Base-by-base conservation (phyloP, 2,329 filamentous ascomycete genomes). In the Ascosphaera apis region DNA sequence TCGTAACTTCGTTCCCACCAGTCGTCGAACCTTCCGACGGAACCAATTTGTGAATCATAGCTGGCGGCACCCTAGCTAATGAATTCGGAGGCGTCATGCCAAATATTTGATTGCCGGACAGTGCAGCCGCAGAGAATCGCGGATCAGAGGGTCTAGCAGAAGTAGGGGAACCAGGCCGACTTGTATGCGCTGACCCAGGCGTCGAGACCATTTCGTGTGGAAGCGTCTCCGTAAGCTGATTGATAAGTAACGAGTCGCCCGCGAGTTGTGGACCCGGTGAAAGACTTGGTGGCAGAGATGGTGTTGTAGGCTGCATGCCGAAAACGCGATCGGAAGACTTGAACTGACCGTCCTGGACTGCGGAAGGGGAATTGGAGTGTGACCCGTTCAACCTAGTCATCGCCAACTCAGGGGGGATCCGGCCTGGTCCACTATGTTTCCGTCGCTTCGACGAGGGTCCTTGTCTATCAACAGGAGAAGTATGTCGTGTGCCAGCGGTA, bases 1-100 rank as follows among this genome's bases (percentile, higher is more conserved):
- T 69, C 0, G 80, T 86, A 2, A 92, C 81, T 52, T 93, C 83
- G 36, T 81, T 83, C 31, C 83, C 83, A 40, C 83, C 83, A 25
- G 70, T 71, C 39, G 74, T 79, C 4, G 83, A 79, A 0, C 83
- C 83, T 52, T 91, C 79, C 19, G 67, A 67, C 0, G 84, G 83
- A 25, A 88, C 80, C 41, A 92, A 66, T 51, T 84, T 86, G 50
- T 81, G 75, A 15, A 91, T 86, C 13, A 68, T 67, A 1, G 75
- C 69, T 2, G 67, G 55, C 13, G 62, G 61, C 19, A 25, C 11
- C 21, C 21, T 25, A 5, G 21, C 11, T 65, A 57, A n/a, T 64
- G 57, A 31, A 63, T 66, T 55, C 5, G 53, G 55, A 18, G 69
- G 50, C 18, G 67, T 60, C 21, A 68, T 53, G 15, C 54, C 52